Evolutionary conservation across 352 stramenopile genomes (phyloP).

Genomic region (Aphanomyces astaci): DNA sequence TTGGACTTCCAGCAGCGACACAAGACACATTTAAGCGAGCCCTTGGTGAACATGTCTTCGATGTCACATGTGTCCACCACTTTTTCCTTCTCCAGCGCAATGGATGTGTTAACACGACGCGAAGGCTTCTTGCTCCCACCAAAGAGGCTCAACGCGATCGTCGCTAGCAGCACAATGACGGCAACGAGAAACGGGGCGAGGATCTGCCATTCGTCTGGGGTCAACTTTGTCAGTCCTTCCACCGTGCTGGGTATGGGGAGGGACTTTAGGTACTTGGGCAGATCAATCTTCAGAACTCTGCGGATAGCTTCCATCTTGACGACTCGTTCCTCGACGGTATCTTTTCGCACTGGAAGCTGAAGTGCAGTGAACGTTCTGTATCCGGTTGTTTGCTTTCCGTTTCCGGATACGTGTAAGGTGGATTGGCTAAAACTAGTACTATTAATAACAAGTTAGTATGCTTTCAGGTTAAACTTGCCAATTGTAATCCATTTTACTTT

Average conservation of each 20-base stretch:
- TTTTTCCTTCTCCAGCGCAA: slow-evolving; percentile 75
- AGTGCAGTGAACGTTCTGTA: neutral
- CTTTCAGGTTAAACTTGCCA: too few species aligned
- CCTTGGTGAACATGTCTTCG: slow-evolving; percentile 65
- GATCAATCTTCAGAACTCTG: slow-evolving; percentile 63
- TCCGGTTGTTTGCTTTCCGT: neutral
- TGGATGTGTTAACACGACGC: slow-evolving; percentile 55
- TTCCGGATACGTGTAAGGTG: neutral
- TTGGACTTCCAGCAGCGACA: slow-evolving; percentile 87
- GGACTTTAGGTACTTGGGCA: slow-evolving; percentile 78
- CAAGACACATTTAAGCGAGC: slow-evolving; percentile 71
- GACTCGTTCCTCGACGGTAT: too few species aligned
- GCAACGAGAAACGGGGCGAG: slow-evolving; percentile 73
- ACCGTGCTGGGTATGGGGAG: slow-evolving; percentile 77
- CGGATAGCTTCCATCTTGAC: slow-evolving; percentile 63
- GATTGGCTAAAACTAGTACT: too few species aligned
- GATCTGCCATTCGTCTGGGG: slow-evolving; percentile 78
- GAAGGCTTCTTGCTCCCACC: slow-evolving; percentile 39
- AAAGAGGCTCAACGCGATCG: slow-evolving; percentile 43
- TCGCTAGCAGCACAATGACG: slow-evolving; percentile 59
- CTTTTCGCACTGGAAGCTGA: neutral
- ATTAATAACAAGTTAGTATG: too few species aligned
- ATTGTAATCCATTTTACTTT: too few species aligned
- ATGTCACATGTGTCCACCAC: slow-evolving; percentile 69
- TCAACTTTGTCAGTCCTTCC: slow-evolving; percentile 64